Base-by-base conservation (phyloP, 2,329 filamentous ascomycete genomes). In the Cyanodermella asteris region DNA sequence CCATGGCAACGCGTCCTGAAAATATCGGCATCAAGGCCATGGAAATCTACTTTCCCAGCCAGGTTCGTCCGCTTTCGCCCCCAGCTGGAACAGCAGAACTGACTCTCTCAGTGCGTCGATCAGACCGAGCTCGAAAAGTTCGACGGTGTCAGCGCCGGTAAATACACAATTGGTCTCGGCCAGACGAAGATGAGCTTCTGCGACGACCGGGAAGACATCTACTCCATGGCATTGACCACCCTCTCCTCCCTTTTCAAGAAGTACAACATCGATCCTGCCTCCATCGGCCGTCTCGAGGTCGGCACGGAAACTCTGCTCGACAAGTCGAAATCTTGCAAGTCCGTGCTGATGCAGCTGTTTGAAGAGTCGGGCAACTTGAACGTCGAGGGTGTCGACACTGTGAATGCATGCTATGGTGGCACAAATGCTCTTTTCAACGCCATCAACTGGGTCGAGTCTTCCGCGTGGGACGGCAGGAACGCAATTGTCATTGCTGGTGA, bases 21-120 rank as follows among this genome's bases (percentile, higher is more conserved):
- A 84, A 84, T 56, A 72, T 87, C 52, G 77, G 77, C 64, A 81
- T 87, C 49, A 84, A 87, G 61, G 77, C 75, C 72, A 77, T 87
- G 52, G 77, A 87, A 50, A 67, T 87, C 46, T 87, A 87, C 53
- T 77, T 80, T 46, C 77, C 77, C 36, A 75, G 63, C 50, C 77
- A 84, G 69, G 77, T 84, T 54, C 36, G 69, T 54, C 28, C 14
- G 24, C 28, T 14, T 12, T 7, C 13, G 13, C 22, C 15, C 16
- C 20, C 23, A 31, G 23, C 20, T 19, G 18, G 22, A 8, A 32
- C n/a, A n/a, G n/a, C n/a, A n/a, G n/a, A n/a, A n/a, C n/a, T n/a
- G n/a, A 8, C 18, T 8, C 18, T n/a, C 4, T 9, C 33, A 84
- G 76, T 87, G 78, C 54, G 75, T 87, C 42, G 73, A 82, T 46